Percentiles rank a stretch among this genome's conserved stretches.
These are phyloP conservation scores for Rosa lucieae DNA, from an alignment of 306 rosid genomes.

Conservation along the genomic window DNA sequence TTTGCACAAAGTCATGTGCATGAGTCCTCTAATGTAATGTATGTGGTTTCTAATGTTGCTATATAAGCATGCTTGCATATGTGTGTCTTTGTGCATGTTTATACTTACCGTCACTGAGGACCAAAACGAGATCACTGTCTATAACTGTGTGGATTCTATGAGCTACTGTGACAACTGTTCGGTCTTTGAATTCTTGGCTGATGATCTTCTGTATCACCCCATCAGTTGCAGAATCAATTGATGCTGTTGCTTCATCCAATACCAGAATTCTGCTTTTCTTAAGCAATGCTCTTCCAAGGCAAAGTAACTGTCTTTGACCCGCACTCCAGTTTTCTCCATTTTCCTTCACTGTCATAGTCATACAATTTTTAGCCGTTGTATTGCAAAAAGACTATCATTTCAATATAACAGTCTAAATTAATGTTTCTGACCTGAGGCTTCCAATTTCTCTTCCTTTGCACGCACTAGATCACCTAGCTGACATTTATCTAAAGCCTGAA, in stretches of 20 bases:
- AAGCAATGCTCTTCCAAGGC: conserved; percentile 89
- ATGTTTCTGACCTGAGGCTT: conserved; percentile 50
- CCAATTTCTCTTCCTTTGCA: conserved; percentile 68
- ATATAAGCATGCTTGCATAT: no score
- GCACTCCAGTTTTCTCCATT: conserved; percentile 93
- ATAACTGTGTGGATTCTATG: conserved; percentile 92
- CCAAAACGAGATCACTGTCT: conserved; percentile 80
- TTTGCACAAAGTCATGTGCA: neutral
- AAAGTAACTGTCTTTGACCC: conserved; percentile 83
- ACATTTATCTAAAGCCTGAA: conserved; percentile 87
- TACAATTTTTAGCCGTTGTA: conserved; percentile 42
- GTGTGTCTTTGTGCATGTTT: neutral
- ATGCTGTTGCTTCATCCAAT: conserved; percentile 89
- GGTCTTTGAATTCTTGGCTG: conserved; percentile 62
- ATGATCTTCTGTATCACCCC: conserved; percentile 76
- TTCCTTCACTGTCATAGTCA: conserved; percentile 60
- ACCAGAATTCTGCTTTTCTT: conserved; percentile 83
- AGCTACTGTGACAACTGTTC: conserved; percentile 82
- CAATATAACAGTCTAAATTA: conserved; percentile 1
- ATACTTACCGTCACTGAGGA: conserved; percentile 74
- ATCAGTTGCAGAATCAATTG: conserved; percentile 93
- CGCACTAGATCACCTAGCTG: conserved; percentile 76
- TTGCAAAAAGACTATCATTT: neutral
- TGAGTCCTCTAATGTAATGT: no score
- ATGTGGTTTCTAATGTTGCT: no score